These are phyloP conservation scores for Annulohypoxylon nitens DNA, from an alignment of 495 filamentous ascomycete genomes.

Conservation along the genomic window DNA sequence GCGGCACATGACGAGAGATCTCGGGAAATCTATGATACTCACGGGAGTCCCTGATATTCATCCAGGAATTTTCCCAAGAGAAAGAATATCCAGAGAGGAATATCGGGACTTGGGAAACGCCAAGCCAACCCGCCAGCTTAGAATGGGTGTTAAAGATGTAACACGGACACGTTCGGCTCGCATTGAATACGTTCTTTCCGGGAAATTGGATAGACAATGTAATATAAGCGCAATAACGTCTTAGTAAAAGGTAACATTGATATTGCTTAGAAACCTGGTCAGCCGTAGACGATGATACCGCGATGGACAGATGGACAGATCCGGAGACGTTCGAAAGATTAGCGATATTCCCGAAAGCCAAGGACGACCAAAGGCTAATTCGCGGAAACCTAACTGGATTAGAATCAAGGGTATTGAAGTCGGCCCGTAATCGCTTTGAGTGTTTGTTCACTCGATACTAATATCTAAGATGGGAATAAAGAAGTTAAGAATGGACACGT, in stretches of 20 bases:
- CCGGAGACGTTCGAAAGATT: conserved; percentile 13
- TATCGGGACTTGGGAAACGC: conserved; percentile 31
- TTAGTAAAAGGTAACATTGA: conserved; percentile 29
- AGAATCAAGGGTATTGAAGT: background rate
- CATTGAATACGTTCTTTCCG: conserved; percentile 36
- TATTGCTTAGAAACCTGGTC: conserved; percentile 28
- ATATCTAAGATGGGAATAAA: background rate
- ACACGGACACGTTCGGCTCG: conserved; percentile 44
- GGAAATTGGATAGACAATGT: conserved; percentile 29
- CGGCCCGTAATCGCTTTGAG: background rate
- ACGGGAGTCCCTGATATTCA: background rate
- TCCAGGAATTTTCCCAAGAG: background rate
- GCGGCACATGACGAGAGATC: conserved; percentile 23
- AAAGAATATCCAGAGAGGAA: conserved; percentile 12
- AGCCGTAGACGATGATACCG: conserved; percentile 4
- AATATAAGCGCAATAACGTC: conserved; percentile 8
- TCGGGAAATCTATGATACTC: conserved; percentile 28
- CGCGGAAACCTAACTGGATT: conserved; percentile 1
- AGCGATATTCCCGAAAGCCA: conserved; percentile 10
- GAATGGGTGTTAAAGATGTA: conserved; percentile 28
- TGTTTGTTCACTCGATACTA: background rate
- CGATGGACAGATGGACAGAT: background rate
- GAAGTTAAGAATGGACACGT: background rate
- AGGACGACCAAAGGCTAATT: background rate
- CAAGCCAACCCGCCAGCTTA: conserved; percentile 35